A percentile compares a stretch with the other conserved stretches of the same genome.
Conservation (phyloP, 2,329 filamentous ascomycete genomes). For the Beauveria scarabaeidicola region DNA sequence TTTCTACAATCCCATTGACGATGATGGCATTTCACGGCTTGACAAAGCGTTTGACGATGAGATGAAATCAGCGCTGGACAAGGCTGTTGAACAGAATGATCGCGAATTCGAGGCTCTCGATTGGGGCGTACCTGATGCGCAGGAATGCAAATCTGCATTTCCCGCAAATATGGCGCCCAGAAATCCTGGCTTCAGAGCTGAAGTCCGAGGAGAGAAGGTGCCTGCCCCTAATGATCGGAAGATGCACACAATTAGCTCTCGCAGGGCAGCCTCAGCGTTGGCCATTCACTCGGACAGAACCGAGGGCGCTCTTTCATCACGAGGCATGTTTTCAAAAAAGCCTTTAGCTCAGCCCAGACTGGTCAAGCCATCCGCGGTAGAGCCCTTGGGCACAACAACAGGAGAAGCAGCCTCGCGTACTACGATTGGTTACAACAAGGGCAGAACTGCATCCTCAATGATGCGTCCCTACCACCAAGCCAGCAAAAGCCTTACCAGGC, state of each 20-base stretch:
- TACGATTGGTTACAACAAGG: slow-evolving; percentile 79
- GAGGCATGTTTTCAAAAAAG: background rate
- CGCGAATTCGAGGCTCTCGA: slow-evolving; percentile 55
- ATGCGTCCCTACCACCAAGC: slow-evolving; percentile 24
- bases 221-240: background rate
- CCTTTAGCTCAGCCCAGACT: slow-evolving; percentile 11
- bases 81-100: slow-evolving; percentile 59
- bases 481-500: slow-evolving; percentile 10
- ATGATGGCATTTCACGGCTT: slow-evolving; percentile 54
- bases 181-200: background rate
- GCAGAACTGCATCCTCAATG: slow-evolving; percentile 48
- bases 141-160: slow-evolving; percentile 29
- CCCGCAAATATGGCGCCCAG: background rate
- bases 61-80: slow-evolving; percentile 41
- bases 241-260: slow-evolving; percentile 29
- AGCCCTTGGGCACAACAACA: slow-evolving; percentile 43
- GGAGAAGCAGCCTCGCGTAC: slow-evolving; percentile 64
- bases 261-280: slow-evolving; percentile 47
- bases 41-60: slow-evolving; percentile 53
- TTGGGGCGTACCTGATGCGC: slow-evolving; percentile 50
- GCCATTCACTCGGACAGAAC: slow-evolving; percentile 17
- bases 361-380: slow-evolving; percentile 18
- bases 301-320: slow-evolving; percentile 9
- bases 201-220: background rate
- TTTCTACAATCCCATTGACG: slow-evolving; percentile 56